These are phyloP conservation scores for Yarrowia bubula DNA, from an alignment of 805 yeast genomes.

Conservation along the genomic window DNA sequence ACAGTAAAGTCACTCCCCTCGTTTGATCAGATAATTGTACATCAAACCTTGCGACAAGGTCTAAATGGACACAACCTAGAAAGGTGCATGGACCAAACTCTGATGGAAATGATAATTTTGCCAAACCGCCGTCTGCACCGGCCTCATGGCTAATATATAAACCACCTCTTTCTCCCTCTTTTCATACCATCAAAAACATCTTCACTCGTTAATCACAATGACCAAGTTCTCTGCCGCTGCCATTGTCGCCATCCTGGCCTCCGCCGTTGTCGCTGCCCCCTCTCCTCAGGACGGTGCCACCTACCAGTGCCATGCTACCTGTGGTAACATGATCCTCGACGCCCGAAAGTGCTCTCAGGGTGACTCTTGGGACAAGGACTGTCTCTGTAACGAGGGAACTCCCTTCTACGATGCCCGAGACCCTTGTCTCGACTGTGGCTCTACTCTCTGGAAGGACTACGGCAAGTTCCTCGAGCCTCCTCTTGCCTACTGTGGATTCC, in stretches of 20 bases:
- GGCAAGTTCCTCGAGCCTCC: slow-evolving; percentile 22
- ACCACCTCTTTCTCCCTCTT: neutral
- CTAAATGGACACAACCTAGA: neutral
- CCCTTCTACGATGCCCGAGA: neutral
- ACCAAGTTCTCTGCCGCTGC: slow-evolving; percentile 45
- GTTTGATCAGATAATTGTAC: neutral
- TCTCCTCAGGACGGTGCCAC: slow-evolving; percentile 12
- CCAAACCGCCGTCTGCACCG: no score
- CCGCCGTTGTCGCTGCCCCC: slow-evolving; percentile 57
- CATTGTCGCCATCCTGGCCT: slow-evolving; percentile 52
- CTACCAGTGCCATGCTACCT: slow-evolving; percentile 25
- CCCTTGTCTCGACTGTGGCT: slow-evolving; percentile 6
- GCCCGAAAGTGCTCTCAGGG: slow-evolving; percentile 20
- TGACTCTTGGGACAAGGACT: slow-evolving; percentile 5
- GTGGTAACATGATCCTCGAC: slow-evolving; percentile 17
- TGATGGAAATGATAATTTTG: slow-evolving; percentile 18
- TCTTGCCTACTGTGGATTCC: slow-evolving; percentile 13
- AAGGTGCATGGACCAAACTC: neutral
- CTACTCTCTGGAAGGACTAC: slow-evolving; percentile 26
- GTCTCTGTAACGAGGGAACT: slow-evolving; percentile 6
- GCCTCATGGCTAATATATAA: slow-evolving; percentile 1
- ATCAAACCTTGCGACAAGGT: neutral
- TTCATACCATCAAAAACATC: neutral
- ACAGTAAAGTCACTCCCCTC: neutral
- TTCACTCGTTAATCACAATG: slow-evolving; percentile 26